Evolutionary conservation across 768 basidiomycete genomes (phyloP), one percentile per base, ranked within the genome.

Genomic region (Termitomyces sp.): DNA sequence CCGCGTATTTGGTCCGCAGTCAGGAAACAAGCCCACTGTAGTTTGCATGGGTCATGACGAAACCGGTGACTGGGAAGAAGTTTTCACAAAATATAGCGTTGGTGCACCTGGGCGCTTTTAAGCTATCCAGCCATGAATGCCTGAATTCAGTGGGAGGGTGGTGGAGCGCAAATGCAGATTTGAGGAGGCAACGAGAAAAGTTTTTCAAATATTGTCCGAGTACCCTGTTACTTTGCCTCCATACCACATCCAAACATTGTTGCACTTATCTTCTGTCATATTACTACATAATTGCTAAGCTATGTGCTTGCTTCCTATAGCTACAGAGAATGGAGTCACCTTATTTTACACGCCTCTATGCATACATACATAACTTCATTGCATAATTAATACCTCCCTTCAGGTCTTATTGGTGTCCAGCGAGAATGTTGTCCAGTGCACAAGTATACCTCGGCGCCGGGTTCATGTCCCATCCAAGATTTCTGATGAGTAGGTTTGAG

Each of bases 1-100:
- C 24, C 84, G 88, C 27, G 72, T 97, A 27, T 90, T 96, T 67
- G 84, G 89, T 18, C 81, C 82, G 0, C 73, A 81, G 33, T 83
- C 80, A 2, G 78, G 80, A 16, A 81, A 81, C 64, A 82, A 84
- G 65, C 84, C 93, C 5, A 93, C 94, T 2, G 77, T 97, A 39
- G 86, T 97, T 4, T 85, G 80, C 34, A 91, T 91, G 86, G 95
- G 94, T 4, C 82, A 83, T 55, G 84, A 95, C 55, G 89, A 92
- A 43, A 76, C 91, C 46, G 85, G 85, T 9, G 79, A 87, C 63
- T 91, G 84, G 79, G 67, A 78, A 57, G 78, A 77, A 18, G 79
- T 79, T 24, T 84, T 93, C 64, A 72, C 71, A 44, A 88, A 88
- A 71, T 94, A 93, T 61, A 87, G 89, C 20, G 76, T 93, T 30